Percentiles rank a stretch among this genome's conserved stretches.
Evolutionary conservation across 441 rosid genomes (phyloP).

Genomic region (Syzygium malaccense): DNA sequence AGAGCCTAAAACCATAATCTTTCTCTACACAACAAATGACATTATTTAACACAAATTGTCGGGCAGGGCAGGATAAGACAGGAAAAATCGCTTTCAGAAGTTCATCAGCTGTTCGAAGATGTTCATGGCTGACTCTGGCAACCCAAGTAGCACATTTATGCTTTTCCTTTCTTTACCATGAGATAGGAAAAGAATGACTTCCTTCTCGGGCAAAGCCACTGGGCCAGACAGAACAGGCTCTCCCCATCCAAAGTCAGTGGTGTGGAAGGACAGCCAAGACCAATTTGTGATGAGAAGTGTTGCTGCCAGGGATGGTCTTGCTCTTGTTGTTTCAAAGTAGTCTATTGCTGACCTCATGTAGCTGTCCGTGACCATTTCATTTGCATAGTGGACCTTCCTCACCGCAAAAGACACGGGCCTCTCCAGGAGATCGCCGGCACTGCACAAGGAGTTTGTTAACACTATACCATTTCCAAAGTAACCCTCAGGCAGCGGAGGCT

Average conservation of each 20-base stretch:
- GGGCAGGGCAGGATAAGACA: not conserved
- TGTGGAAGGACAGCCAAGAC: conserved; percentile 67
- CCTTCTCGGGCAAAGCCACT: conserved; percentile 78
- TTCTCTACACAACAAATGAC: not conserved
- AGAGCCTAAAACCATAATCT: not conserved
- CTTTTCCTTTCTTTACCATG: conserved; percentile 47
- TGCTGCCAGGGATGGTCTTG: conserved; percentile 65
- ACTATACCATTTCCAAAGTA: conserved; percentile 72
- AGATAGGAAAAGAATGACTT: conserved; percentile 67
- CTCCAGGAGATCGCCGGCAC: conserved; percentile 55
- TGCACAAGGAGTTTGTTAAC: conserved; percentile 43
- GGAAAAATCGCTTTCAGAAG: not conserved
- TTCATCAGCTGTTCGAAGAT: conserved; percentile 27
- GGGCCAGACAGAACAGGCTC: conserved; percentile 68
- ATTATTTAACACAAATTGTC: not conserved
- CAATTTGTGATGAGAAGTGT: conserved; percentile 74
- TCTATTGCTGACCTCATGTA: conserved; percentile 89
- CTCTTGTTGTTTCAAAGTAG: conserved; percentile 69
- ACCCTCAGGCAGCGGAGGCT: conserved; percentile 58
- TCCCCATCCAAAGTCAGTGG: conserved; percentile 89
- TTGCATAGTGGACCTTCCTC: conserved; percentile 51
- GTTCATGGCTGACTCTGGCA: conserved; percentile 76
- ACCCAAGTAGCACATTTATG: conserved; percentile 67
- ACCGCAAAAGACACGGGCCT: conserved; percentile 46
- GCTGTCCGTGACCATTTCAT: conserved; percentile 47